Base-by-base conservation (phyloP, 495 filamentous ascomycete genomes). In the Penicillium egyptiacum region DNA sequence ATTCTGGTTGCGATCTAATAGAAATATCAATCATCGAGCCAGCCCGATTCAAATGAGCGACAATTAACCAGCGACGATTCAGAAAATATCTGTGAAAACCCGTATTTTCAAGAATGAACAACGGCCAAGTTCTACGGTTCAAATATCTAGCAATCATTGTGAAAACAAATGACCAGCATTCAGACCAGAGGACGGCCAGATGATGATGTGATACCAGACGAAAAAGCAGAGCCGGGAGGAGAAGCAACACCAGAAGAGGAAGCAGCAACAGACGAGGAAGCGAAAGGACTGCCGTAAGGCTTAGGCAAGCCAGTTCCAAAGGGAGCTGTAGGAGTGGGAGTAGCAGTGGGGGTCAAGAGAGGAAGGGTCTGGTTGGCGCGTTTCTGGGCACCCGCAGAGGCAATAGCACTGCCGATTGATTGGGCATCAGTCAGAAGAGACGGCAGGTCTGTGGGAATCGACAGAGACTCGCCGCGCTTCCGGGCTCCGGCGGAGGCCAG, bases 361-460 rank as follows among this genome's bases (percentile, higher is more conserved):
- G 49, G 49, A 22, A 51, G 22, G 8, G 33, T 37, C 47, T 50
- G 12, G 31, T 26, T 14, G 10, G 35, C 51, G 19, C 57, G 57
- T 40, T 60, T 60, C 57, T 62, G 56, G 6, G 22, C 50, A 30
- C 47, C 57, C 26, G 49, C 53, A 11, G 61, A 64, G 2, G 58
- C 41, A 14, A 61, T 17, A 19, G 55, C 55, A 4, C 41, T 31
- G 28, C 31, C 25, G 14, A 46, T 22, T 4, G 62, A 61, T 35
- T 61, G 35, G 9, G 46, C 47, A 33, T 61, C 58, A 9, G 55
- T 49, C 19, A 55, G 4, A 10, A 61, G 30, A 0, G 58, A 61
- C 3, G 58, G 31, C 2, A 64, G 35, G 39, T 57, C 55, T 0
- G 51, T 58, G 3, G 62, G 51, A 19, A 58, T 47, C 2, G 55